phyloP scores from a whole-genome alignment of 2,329 filamentous ascomycete genomes.

The Xylaria sp. region DNA sequence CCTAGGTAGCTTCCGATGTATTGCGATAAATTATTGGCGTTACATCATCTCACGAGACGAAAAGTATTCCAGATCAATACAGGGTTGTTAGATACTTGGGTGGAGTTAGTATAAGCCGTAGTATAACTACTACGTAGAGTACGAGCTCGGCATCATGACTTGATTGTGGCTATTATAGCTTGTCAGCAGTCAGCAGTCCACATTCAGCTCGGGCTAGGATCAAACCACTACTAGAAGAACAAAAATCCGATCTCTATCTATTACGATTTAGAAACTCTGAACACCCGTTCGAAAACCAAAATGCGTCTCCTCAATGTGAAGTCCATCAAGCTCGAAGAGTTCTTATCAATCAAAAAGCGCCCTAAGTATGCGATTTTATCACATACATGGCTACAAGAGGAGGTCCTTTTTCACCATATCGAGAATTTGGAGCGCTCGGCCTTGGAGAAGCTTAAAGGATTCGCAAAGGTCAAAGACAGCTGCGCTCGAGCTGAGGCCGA shows the following conservation, averaged over 20 bases:
- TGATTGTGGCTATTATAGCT: neutral
- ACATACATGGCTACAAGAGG: conserved; percentile 27
- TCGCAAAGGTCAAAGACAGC: neutral
- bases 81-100: neutral
- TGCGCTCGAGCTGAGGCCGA: conserved; percentile 6
- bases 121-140: neutral
- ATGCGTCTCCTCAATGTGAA: conserved; percentile 24
- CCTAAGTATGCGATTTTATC: conserved; percentile 27
- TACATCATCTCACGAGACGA: neutral
- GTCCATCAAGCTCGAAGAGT: conserved; percentile 15
- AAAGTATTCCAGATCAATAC: neutral
- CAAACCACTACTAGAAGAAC: neutral
- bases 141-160: neutral
- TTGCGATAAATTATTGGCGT: neutral
- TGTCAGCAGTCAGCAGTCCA: neutral
- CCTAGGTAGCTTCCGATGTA: neutral
- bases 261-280: no score
- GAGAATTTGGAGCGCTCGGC: neutral
- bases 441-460: conserved; percentile 18
- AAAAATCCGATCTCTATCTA: neutral
- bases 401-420: conserved; percentile 21
- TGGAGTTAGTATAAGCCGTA: neutral
- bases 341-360: neutral
- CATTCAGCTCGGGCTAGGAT: neutral
- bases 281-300: neutral